Conservation (phyloP, 164 flowering plant genomes). For the Vitis labrusca region DNA sequence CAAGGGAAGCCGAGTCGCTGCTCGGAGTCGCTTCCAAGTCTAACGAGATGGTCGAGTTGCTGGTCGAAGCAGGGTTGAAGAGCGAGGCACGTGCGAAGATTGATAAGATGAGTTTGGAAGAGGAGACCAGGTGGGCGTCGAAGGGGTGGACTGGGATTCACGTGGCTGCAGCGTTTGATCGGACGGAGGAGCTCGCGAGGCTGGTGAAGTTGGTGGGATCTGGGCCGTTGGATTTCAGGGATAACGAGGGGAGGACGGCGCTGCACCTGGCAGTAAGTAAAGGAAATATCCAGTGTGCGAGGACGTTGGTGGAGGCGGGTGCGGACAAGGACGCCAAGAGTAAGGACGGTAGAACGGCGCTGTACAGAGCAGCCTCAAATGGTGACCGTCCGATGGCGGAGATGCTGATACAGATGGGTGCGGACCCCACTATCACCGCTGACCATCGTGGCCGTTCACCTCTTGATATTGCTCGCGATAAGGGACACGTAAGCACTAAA, state of each 20-base stretch:
- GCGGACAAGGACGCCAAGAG: conserved; percentile 45
- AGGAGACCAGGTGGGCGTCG: conserved; percentile 15
- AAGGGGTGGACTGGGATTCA: conserved; percentile 49
- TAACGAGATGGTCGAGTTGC: conserved; percentile 33
- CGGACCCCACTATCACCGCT: conserved; percentile 42
- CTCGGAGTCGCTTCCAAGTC: conserved; percentile 42
- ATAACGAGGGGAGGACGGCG: conserved; percentile 43
- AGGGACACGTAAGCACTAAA: conserved; percentile 41
- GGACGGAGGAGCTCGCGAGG: conserved; percentile 30
- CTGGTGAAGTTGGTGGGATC: conserved; percentile 11
- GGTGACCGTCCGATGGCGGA: conserved; percentile 47
- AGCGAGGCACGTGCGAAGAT: conserved; percentile 12
- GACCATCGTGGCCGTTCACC: conserved; percentile 33
- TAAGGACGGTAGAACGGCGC: conserved; percentile 47
- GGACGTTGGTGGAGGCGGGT: conserved; percentile 43
- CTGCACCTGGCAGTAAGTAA: conserved; percentile 48
- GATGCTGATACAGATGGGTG: conserved; percentile 42
- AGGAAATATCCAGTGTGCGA: conserved; percentile 35
- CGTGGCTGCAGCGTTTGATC: conserved; percentile 40
- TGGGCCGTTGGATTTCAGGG: conserved; percentile 40
- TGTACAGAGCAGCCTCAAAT: conserved; percentile 46
- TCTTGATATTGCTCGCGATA: conserved; percentile 43
- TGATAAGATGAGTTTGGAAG: conserved; percentile 5
- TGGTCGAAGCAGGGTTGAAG: conserved; percentile 47
- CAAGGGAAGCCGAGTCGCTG: conserved; percentile 39